Conservation (phyloP, 2,329 filamentous ascomycete species). For the Neofusicoccum parvum region DNA sequence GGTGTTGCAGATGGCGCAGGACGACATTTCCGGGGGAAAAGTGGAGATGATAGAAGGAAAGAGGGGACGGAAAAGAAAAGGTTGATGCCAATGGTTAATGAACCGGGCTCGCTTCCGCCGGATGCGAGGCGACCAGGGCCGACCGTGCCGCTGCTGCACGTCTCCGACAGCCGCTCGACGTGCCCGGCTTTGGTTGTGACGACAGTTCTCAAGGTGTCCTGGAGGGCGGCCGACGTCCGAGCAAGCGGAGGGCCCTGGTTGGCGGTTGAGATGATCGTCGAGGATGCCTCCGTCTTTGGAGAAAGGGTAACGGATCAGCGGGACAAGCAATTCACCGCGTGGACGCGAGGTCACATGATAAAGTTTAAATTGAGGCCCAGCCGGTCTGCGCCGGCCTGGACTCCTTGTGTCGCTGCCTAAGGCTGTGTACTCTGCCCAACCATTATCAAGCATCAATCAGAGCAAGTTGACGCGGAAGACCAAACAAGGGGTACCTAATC, state of each 20-base stretch:
- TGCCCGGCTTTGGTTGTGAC: neutral
- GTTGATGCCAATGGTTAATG: neutral
- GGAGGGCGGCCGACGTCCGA: neutral
- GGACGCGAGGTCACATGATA: neutral
- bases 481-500: neutral
- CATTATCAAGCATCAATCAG: neutral
- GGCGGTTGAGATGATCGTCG: neutral
- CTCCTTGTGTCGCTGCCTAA: neutral
- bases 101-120: neutral
- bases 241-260: neutral
- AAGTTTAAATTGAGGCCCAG: neutral
- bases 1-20: slow-evolving; percentile 28
- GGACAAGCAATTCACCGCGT: neutral
- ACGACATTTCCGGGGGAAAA: neutral
- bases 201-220: neutral
- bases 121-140: neutral
- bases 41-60: neutral
- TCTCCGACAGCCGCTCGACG: neutral
- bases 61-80: neutral
- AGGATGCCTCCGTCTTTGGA: neutral
- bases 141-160: neutral
- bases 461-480: neutral
- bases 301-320: neutral
- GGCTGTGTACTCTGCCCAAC: neutral
- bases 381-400: neutral